These are phyloP conservation scores for Colletotrichum spinosum DNA, from an alignment of 2,329 filamentous ascomycete species.

Conservation along the genomic window DNA sequence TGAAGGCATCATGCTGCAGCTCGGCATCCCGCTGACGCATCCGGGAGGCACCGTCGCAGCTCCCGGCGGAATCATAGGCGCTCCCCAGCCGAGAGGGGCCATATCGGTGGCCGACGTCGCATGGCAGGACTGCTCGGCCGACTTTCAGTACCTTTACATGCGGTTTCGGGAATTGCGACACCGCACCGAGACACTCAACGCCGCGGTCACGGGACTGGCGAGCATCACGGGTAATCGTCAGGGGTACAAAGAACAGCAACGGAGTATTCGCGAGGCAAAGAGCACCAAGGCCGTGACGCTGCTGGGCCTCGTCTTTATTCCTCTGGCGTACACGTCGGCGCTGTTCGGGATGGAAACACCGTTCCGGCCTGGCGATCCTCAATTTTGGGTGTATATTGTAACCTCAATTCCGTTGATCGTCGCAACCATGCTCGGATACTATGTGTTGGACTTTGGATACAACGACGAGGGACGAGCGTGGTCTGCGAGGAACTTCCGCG, in stretches of 20 bases:
- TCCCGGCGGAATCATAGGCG: not conserved
- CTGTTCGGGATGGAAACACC: constrained; percentile 41
- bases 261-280: constrained; percentile 42
- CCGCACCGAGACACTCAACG: constrained; percentile 40
- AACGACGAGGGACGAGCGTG: constrained; percentile 40
- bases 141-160: constrained; percentile 41
- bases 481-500: constrained; percentile 35
- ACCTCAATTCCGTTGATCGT: constrained; percentile 39
- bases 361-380: constrained; percentile 36
- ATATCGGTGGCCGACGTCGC: constrained; percentile 8
- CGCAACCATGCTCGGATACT: constrained; percentile 38
- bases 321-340: constrained; percentile 39
- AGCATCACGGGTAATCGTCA: constrained; percentile 42
- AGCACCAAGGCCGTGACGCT: constrained; percentile 41
- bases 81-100: not conserved
- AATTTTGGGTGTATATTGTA: constrained; percentile 41
- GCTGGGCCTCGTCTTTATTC: constrained; percentile 42
- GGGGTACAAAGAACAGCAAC: constrained; percentile 41
- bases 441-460: constrained; percentile 41
- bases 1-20: constrained; percentile 42
- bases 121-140: constrained; percentile 38
- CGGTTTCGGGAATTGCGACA: constrained; percentile 41
- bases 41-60: not conserved
- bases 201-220: constrained; percentile 41
- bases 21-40: constrained; percentile 40